These are phyloP conservation scores for Rhizophora mangle DNA, from an alignment of 345 rosid species.

Conservation along the genomic window DNA sequence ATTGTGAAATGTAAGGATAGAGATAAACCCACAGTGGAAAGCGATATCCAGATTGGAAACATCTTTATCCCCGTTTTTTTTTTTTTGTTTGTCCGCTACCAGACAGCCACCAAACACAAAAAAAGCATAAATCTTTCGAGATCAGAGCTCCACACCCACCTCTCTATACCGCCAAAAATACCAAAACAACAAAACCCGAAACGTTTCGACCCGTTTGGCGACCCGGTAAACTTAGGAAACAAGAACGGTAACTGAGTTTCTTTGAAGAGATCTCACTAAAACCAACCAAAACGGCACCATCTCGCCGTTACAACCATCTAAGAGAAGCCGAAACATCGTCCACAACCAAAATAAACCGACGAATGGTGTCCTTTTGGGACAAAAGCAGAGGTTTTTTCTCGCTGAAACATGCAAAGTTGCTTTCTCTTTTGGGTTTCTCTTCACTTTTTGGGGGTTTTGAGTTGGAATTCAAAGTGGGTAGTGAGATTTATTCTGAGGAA, in stretches of 20 bases:
- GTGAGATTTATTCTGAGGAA: too few relatives aligned
- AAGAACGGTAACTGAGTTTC: constrained; percentile 10
- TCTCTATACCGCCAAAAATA: constrained; percentile 38
- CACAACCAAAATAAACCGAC: neutral
- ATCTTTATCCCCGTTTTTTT: constrained; percentile 32
- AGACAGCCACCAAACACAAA: constrained; percentile 60
- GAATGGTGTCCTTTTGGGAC: neutral
- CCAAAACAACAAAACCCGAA: neutral
- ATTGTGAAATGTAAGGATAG: constrained; percentile 25
- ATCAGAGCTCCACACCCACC: constrained; percentile 60
- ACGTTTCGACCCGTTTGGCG: constrained; percentile 17
- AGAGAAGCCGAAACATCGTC: constrained; percentile 34
- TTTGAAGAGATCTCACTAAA: constrained; percentile 19
- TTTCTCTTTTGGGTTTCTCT: too few relatives aligned
- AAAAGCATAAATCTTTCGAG: constrained; percentile 50
- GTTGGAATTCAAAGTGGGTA: too few relatives aligned
- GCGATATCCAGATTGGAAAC: constrained; percentile 35
- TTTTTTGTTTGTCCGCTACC: constrained; percentile 33
- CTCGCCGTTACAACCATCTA: constrained; percentile 22
- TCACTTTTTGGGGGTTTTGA: too few relatives aligned
- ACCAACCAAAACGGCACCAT: constrained; percentile 14
- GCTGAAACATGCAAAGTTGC: too few relatives aligned
- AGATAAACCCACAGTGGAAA: constrained; percentile 39
- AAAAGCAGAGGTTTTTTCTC: neutral
- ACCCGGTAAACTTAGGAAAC: constrained; percentile 6